A percentile compares a stretch with the other conserved stretches of the same genome.
These are phyloP conservation scores for Lignosus rhinocerotis DNA, from an alignment of 1,284 basidiomycete species.

Conservation along the genomic window DNA sequence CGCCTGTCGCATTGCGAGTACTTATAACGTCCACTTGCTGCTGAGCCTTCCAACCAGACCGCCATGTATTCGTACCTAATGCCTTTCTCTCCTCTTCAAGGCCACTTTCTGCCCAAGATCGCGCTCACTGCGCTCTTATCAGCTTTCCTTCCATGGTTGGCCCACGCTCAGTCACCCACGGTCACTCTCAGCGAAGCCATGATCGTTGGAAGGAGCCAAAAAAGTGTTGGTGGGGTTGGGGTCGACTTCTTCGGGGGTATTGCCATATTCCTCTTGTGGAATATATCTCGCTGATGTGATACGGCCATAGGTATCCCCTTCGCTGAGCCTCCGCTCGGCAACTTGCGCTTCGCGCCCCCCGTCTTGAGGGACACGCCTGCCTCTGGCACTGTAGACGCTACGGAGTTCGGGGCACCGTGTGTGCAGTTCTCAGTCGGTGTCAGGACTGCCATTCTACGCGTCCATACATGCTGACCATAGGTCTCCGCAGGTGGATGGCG, in stretches of 20 bases:
- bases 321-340: background rate
- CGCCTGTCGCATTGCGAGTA: no score
- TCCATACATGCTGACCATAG: background rate
- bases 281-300: background rate
- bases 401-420: constrained; percentile 21
- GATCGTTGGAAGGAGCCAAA: background rate
- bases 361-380: background rate
- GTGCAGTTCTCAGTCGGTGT: constrained; percentile 17
- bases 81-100: background rate
- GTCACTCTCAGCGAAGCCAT: background rate
- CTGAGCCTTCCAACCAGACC: background rate
- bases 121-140: background rate
- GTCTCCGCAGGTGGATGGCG: background rate
- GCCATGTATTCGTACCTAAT: background rate
- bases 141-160: background rate
- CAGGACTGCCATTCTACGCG: background rate
- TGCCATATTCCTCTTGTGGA: background rate
- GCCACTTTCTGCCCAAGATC: background rate
- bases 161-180: background rate
- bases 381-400: background rate
- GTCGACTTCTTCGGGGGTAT: background rate
- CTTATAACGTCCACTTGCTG: no score
- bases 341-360: background rate
- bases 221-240: background rate
- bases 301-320: background rate